A percentile compares a stretch with the other conserved stretches of the same genome.
These are phyloP conservation scores for Austroboletus festivus DNA, from an alignment of 768 basidiomycete genomes.

Conservation along the genomic window DNA sequence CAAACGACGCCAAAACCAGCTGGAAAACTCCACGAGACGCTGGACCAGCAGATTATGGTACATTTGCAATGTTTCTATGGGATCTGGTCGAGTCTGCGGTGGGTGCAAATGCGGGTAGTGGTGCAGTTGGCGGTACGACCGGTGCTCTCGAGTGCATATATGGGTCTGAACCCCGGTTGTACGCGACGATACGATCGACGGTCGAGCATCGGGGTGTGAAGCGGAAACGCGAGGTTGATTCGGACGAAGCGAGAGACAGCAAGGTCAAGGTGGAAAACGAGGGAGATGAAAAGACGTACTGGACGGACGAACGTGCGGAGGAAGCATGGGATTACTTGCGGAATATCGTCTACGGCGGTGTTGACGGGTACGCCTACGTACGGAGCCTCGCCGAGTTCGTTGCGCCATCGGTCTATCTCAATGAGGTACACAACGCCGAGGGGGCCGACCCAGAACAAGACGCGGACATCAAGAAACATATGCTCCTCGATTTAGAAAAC, in stretches of 20 bases:
- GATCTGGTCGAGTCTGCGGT: constrained; percentile 34
- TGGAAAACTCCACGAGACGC: constrained; percentile 54
- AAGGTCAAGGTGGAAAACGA: background rate
- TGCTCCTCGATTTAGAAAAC: too few species aligned
- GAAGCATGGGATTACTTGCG: constrained; percentile 64
- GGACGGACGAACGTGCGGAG: constrained; percentile 45
- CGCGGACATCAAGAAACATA: too few species aligned
- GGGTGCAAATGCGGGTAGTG: constrained; percentile 14
- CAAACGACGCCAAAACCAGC: constrained; percentile 33
- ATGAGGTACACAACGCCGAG: too few species aligned
- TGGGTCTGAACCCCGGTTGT: constrained; percentile 19
- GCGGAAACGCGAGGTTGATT: constrained; percentile 15
- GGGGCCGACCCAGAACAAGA: too few species aligned
- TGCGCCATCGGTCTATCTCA: constrained; percentile 20
- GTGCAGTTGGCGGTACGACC: background rate
- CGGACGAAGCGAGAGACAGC: too few species aligned
- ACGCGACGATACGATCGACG: constrained; percentile 39
- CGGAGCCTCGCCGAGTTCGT: constrained; percentile 76
- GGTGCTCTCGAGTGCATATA: constrained; percentile 8
- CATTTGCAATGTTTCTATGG: constrained; percentile 52
- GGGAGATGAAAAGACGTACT: constrained; percentile 30
- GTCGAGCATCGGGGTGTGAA: constrained; percentile 25
- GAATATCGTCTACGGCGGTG: constrained; percentile 78
- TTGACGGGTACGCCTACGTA: constrained; percentile 73
- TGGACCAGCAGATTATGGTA: constrained; percentile 58